Evolutionary conservation across 2,329 filamentous ascomycete species (phyloP), one percentile per base, ranked within the genome.

Genomic region (Pestalotiopsis fici): DNA sequence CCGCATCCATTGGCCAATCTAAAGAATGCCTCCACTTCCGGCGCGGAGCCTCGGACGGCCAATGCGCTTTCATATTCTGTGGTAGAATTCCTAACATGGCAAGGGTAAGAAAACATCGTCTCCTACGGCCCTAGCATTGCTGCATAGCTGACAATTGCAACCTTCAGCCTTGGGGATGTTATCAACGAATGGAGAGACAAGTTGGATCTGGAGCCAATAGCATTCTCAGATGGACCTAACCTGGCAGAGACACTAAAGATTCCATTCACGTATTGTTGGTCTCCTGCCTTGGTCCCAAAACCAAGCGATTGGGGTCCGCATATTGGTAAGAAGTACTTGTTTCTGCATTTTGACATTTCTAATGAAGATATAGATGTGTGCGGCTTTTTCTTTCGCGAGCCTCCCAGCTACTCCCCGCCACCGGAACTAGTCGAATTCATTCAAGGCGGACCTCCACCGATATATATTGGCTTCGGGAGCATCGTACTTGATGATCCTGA

Each of bases 221-320:
- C 91, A 69, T 82, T 92, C 7, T 90, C 95, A 63, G 94, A 91
- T 85, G 94, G 92, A 2, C 93, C 94, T 6, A 91, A 91, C 2
- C 87, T 96, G 78, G 82, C 95, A 18, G 88, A 87, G 63, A 88
- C 92, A 31, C 81, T 97, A 25, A 87, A 87, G 50, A 86, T 97
- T 9, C 93, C 94, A 0, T 92, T 92, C 72, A 96, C 94, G 0
- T 97, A 97, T 76, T 95, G 93, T 78, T 97, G 94, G 93, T 95
- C 93, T 0, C 91, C 93, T 0, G 87, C 91, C 1, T 80, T 96
- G 61, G 92, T 94, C n/a, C 88, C 91, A 0, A 94, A 94, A 72
- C 92, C 93, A 0, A 86, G 86, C 47, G 93, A 96, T 76, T 96
- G 93, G 93, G 87, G 85, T 0, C 78, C 83, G 4, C 85, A 93